These are phyloP conservation scores for Exophiala viscosa DNA, from an alignment of 2,329 filamentous ascomycete genomes.

Conservation along the genomic window DNA sequence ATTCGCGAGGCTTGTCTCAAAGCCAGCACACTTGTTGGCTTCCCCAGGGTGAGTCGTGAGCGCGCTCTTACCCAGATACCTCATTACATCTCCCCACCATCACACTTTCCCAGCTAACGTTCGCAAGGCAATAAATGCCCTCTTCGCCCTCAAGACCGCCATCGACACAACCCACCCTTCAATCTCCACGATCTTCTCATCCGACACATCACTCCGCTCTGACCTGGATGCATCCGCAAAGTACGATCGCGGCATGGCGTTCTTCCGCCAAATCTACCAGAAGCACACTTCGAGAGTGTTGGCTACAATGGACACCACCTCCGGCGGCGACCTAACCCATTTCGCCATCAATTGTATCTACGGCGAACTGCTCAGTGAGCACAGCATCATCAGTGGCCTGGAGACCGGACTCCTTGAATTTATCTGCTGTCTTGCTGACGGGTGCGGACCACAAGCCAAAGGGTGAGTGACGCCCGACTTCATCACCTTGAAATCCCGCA, in stretches of 20 bases:
- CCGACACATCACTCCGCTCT: constrained; percentile 26
- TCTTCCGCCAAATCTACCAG: constrained; percentile 31
- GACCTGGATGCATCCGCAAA: constrained; percentile 19
- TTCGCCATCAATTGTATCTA: constrained; percentile 32
- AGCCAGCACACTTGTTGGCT: constrained; percentile 31
- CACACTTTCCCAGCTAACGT: not conserved
- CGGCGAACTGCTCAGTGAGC: constrained; percentile 31
- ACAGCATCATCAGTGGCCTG: constrained; percentile 25
- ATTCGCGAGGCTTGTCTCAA: constrained; percentile 31
- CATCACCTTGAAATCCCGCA: not conserved
- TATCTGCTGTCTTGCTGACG: constrained; percentile 31
- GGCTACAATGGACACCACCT: constrained; percentile 27
- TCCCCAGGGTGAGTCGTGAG: constrained; percentile 27
- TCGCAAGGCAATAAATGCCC: constrained; percentile 29
- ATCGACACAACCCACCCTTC: constrained; percentile 21
- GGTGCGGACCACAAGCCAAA: constrained; percentile 31
- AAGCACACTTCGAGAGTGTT: constrained; percentile 30
- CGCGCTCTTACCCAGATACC: no score
- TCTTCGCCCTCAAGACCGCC: constrained; percentile 28
- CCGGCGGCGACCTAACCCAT: constrained; percentile 30
- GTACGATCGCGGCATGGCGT: constrained; percentile 28
- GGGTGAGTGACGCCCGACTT: constrained; percentile 24
- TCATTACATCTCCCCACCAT: no score
- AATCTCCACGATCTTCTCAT: constrained; percentile 14
- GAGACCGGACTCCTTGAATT: constrained; percentile 33